These are phyloP conservation scores for Dothideomycetidae sp. DNA, from an alignment of 2,329 filamentous ascomycete species.

Conservation along the genomic window DNA sequence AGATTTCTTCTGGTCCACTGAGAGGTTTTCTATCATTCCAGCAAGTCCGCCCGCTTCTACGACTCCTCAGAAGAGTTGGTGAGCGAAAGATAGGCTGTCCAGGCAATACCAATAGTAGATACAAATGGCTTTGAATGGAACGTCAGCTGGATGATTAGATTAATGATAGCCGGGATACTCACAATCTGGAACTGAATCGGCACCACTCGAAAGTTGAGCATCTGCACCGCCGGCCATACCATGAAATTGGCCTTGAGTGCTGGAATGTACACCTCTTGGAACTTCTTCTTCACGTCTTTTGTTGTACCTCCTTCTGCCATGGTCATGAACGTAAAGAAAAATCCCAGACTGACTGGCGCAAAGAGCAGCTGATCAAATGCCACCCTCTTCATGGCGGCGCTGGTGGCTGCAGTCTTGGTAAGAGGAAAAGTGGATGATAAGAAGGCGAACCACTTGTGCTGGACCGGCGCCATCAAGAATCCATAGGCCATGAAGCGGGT, in stretches of 20 bases:
- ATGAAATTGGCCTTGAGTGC: constrained; percentile 92
- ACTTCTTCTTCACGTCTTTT: constrained; percentile 65
- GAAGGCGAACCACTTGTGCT: constrained; percentile 93
- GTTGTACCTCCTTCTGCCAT: constrained; percentile 81
- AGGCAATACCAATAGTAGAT: constrained; percentile 87
- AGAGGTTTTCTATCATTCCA: not conserved
- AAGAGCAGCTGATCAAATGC: constrained; percentile 88
- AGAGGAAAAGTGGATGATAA: constrained; percentile 72
- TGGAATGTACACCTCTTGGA: constrained; percentile 84
- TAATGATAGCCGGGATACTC: constrained; percentile 29
- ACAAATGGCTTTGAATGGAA: constrained; percentile 73
- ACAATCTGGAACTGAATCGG: constrained; percentile 94
- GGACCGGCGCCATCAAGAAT: constrained; percentile 87
- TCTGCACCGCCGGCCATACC: constrained; percentile 89
- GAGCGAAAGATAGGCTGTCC: constrained; percentile 92
- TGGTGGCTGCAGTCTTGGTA: constrained; percentile 57
- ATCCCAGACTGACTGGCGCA: constrained; percentile 72
- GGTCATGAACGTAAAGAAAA: constrained; percentile 95
- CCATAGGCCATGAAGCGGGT: constrained; percentile 95
- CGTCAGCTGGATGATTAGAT: constrained; percentile 9
- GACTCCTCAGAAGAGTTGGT: constrained; percentile 73
- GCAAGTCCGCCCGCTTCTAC: too few relatives aligned
- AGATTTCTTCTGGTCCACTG: not conserved
- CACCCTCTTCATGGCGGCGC: constrained; percentile 76
- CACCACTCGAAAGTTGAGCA: constrained; percentile 91